Evolutionary conservation across 2,329 filamentous ascomycete species (phyloP), one percentile per base, ranked within the genome.

Genomic region (Aspergillus chevalieri): DNA sequence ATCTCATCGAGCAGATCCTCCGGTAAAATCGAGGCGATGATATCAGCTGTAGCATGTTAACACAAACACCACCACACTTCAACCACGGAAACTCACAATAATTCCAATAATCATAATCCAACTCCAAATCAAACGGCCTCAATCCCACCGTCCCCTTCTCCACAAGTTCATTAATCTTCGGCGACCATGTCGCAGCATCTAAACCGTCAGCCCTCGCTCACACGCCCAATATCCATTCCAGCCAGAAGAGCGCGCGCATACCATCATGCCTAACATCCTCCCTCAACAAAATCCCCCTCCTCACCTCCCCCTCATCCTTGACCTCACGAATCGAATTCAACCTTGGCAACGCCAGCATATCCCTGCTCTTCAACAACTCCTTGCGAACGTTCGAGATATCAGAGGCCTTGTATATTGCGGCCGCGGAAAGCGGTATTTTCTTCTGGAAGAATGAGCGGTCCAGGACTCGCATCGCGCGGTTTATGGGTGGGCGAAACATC

Each of bases 21-120:
- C 0, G 91, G 91, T 1, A 98, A 77, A 48, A 96, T 82, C 3
- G 89, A 82, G 44, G 77, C 77, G 64, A 96, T 87, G 36, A 98
- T 86, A 59, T 97, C 91, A 53, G 86, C 85, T 87, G 48, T n/a
- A 26, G 7, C 14, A 5, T 6, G 9, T 22, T 7, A 43, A 47
- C 38, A 36, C 17, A 9, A 6, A 5, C 1, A 1, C 14, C 17
- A 6, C 34, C 34, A n/a, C 10, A n/a, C 10, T 8, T 3, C 55
- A 48, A 30, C 12, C 6, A 28, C 8, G 21, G 15, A 22, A 43
- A 66, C 78, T 58, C 78, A 87, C 86, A 76, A 66, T 94, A 92
- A 46, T 77, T 85, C 89, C 90, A 97, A 70, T 91, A 85, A 59
- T 86, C 80, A 70, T 98, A 98, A 58, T 85, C 82, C 51, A 97